A percentile compares a stretch with the other conserved stretches of the same genome.
Evolutionary conservation across 2,329 filamentous ascomycete species (phyloP).

Genomic region (Capronia epimyces): DNA sequence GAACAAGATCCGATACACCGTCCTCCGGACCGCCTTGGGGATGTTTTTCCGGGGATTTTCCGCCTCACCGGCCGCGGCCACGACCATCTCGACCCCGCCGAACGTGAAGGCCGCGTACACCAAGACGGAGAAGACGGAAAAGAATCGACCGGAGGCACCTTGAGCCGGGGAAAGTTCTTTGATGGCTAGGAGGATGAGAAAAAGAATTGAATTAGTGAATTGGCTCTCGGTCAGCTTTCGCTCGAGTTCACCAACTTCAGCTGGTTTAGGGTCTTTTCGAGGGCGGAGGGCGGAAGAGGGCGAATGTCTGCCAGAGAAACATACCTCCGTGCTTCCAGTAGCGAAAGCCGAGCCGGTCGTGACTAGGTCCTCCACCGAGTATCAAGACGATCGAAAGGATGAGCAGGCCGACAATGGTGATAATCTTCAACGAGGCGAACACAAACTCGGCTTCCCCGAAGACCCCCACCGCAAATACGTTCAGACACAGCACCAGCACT

Average conservation of each 20-base stretch:
- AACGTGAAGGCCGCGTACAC: conserved; percentile 49
- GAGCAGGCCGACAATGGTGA: conserved; percentile 47
- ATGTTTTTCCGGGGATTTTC: conserved; percentile 41
- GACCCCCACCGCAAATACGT: conserved; percentile 57
- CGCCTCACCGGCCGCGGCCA: conserved; percentile 46
- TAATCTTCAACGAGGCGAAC: conserved; percentile 48
- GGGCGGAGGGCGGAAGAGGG: no score
- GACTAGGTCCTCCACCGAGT: conserved; percentile 43
- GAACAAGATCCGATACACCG: conserved; percentile 56
- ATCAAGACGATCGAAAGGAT: conserved; percentile 48
- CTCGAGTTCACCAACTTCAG: no score
- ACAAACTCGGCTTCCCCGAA: conserved; percentile 42
- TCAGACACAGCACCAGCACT: conserved; percentile 48
- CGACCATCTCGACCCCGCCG: conserved; percentile 48
- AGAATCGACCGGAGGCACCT: conserved; percentile 46
- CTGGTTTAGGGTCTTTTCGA: no score
- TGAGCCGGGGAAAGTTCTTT: no score
- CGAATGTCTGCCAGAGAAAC: conserved; percentile 24
- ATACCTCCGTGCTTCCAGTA: conserved; percentile 48
- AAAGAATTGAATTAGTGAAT: no score
- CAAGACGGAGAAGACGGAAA: conserved; percentile 47
- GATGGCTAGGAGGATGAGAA: no score
- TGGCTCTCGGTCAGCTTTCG: no score
- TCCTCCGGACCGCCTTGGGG: conserved; percentile 40
- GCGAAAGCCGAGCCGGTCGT: conserved; percentile 52